These are phyloP conservation scores for Fusarium sp. DNA, from an alignment of 2,329 filamentous ascomycete species.

Conservation along the genomic window DNA sequence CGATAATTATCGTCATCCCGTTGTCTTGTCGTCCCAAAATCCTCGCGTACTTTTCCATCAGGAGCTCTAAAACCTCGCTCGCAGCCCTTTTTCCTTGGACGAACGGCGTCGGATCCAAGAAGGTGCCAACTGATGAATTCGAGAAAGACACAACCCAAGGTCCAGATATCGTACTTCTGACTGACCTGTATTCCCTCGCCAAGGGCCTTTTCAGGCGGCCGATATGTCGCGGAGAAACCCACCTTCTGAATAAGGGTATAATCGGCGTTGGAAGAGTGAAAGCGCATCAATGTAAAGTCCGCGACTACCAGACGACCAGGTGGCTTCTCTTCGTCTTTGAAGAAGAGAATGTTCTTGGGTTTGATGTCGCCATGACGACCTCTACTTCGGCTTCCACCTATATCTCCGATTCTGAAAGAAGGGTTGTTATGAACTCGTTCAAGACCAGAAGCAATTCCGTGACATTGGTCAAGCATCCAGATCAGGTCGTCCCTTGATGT, in stretches of 20 bases:
- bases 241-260: not conserved
- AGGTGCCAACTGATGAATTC: conserved; percentile 13
- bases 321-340: not conserved
- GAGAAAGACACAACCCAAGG: conserved; percentile 2
- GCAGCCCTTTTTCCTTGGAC: not conserved
- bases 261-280: not conserved
- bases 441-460: not conserved
- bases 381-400: not conserved
- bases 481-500: not conserved
- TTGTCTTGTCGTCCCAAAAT: not conserved
- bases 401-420: not conserved
- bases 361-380: conserved; percentile 8
- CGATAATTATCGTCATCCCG: not conserved
- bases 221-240: not conserved
- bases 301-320: not conserved
- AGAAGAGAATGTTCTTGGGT: conserved; percentile 10
- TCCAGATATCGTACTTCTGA: conserved; percentile 15
- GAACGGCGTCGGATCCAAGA: not conserved
- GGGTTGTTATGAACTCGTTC: not conserved
- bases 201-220: not conserved
- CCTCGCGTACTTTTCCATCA: not conserved
- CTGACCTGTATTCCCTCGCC: fast-evolving
- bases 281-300: conserved; percentile 4
- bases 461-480: not conserved
- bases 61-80: not conserved